Evolutionary conservation across 1,139 yeast genomes (phyloP).

Genomic region (Saccharomyces pastorianus): DNA sequence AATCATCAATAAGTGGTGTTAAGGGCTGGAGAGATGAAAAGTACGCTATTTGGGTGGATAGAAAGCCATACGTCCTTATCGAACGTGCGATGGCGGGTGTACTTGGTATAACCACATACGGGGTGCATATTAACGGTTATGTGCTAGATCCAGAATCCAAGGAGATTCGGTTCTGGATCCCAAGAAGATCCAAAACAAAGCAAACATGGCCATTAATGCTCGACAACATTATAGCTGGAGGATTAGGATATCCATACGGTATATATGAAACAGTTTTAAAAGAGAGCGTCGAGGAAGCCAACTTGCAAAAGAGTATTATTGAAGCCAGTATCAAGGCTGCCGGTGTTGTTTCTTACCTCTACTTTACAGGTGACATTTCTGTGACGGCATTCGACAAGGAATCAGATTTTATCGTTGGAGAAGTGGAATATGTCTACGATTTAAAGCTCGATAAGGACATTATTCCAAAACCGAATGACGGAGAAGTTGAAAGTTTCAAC

Average conservation of each 20-base stretch:
- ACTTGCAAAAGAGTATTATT: constrained; percentile 50
- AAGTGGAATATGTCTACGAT: constrained; percentile 75
- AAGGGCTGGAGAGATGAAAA: constrained; percentile 86
- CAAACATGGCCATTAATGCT: constrained; percentile 86
- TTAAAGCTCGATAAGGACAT: constrained; percentile 45
- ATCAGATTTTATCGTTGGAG: constrained; percentile 69
- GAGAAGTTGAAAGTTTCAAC: constrained; percentile 71
- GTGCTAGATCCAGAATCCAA: constrained; percentile 39
- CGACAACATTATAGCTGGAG: constrained; percentile 94
- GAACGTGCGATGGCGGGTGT: constrained; percentile 79
- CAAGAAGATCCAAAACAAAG: constrained; percentile 66
- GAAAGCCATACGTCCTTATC: constrained; percentile 53
- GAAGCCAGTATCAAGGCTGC: constrained; percentile 38
- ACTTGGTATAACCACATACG: constrained; percentile 82
- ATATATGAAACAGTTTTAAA: constrained; percentile 69
- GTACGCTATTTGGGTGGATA: constrained; percentile 60
- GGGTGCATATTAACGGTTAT: constrained; percentile 80
- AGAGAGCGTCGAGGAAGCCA: constrained; percentile 90
- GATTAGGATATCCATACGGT: constrained; percentile 76
- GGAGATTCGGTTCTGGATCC: constrained; percentile 68
- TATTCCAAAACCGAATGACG: constrained; percentile 69
- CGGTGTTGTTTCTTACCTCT: constrained; percentile 68
- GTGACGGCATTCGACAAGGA: constrained; percentile 33
- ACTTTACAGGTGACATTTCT: constrained; percentile 29
- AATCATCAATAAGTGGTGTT: constrained; percentile 27